A percentile compares a stretch with the other conserved stretches of the same genome.
These are phyloP conservation scores for Coemansia sp. DNA, from an alignment of 192 early-diverging fungal genomes.

Conservation along the genomic window DNA sequence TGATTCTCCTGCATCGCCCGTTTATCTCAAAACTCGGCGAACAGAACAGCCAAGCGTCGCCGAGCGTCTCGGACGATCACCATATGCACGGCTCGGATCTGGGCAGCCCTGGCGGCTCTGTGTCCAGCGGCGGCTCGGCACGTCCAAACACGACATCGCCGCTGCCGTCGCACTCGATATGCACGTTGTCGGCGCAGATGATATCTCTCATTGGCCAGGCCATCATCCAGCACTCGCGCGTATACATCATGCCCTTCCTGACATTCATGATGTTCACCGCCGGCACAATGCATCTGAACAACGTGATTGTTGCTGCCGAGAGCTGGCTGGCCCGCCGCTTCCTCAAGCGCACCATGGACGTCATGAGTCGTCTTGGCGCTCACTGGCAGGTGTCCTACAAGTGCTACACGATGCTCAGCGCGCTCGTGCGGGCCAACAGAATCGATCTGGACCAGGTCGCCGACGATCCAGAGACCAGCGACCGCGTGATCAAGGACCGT, in stretches of 20 bases:
- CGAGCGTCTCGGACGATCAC: slow-evolving; percentile 1
- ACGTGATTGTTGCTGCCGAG: slow-evolving; percentile 50
- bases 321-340: slow-evolving; percentile 51
- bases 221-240: slow-evolving; percentile 45
- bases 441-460: slow-evolving; percentile 41
- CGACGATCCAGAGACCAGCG: slow-evolving; percentile 24
- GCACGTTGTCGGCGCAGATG: slow-evolving; percentile 54
- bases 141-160: slow-evolving; percentile 23
- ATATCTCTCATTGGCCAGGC: slow-evolving; percentile 45
- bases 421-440: slow-evolving; percentile 44
- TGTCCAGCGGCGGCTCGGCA: slow-evolving; percentile 1
- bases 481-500: slow-evolving; percentile 34
- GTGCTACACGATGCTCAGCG: slow-evolving; percentile 54
- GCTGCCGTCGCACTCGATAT: slow-evolving; percentile 49
- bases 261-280: slow-evolving; percentile 56
- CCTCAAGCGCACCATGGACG: slow-evolving; percentile 52
- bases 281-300: slow-evolving; percentile 53
- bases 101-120: slow-evolving; percentile 9
- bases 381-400: slow-evolving; percentile 56
- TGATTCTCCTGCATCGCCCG: slow-evolving; percentile 55
- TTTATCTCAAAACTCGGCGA: slow-evolving; percentile 48
- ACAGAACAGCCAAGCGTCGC: slow-evolving; percentile 2
- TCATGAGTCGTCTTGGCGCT: slow-evolving; percentile 52
- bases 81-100: neutral
- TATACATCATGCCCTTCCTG: slow-evolving; percentile 54